Base-by-base conservation (phyloP, 345 rosid species). In the Iberis pinnata region DNA sequence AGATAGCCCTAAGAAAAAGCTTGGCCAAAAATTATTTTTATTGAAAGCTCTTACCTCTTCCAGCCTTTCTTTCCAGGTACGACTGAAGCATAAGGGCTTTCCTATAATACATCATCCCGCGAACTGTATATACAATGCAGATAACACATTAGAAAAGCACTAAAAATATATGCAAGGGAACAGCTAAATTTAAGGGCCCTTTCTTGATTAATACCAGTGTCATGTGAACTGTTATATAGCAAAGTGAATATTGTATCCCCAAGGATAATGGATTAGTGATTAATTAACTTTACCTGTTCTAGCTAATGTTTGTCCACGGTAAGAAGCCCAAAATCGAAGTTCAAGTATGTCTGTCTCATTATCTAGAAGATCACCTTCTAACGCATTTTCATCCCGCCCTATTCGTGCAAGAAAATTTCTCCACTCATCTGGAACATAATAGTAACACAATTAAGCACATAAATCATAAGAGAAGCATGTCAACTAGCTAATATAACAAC, bases 51-150 rank as follows among this genome's bases (percentile, higher is more conserved):
- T 83, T 53, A 90, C 98, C 98, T 78, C 83, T 79, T 49, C 72
- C 58, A 45, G 65, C 62, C 58, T 52, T 65, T 73, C 88, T 81
- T 67, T 90, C 98, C 74, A 90, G 69, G 74, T 80, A 83, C 35
- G 80, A 63, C 53, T 84, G 98, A 73, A 90, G 98, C 95, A 90
- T 84, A 49, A 90, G 78, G 46, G 98, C 96, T 66, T 88, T 90
- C 71, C 98, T 84, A 44, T 90, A 90, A 77, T 90, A 90, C 98
- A 90, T 90, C 98, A 90, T 90, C 53, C 98, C 98, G 49, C 98
- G 98, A 71, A 90, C 98, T 90, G 81, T 60, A 75, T 38, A 60
- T 43, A 39, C 8, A 38, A 59, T 16, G 29, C 24, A 49, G 29
- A 22, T 46, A 59, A 29, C 17, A 59, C n/a, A 38, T 67, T 37